Base-by-base conservation (phyloP, 2,329 filamentous ascomycete species). In the Penicillium psychrosexuale region DNA sequence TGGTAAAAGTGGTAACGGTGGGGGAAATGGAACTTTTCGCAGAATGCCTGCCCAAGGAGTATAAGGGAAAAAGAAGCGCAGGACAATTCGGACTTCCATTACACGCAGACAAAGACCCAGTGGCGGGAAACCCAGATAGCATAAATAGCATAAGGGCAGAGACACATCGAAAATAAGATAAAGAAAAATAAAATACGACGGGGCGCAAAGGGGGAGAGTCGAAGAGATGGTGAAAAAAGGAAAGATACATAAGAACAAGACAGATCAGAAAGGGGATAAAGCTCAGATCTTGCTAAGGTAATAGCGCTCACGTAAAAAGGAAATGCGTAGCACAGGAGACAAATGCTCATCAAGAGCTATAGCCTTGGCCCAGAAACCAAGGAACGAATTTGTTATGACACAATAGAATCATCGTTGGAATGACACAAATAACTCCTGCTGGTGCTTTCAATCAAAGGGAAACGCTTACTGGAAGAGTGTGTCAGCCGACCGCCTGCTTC, bases 321-420 rank as follows among this genome's bases (percentile, higher is more conserved):
- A 72, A 73, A 72, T 72, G 72, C 70, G 68, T 69, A 68, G 67
- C 70, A 73, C 69, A 70, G 69, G 66, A 71, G 68, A 67, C 70
- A 66, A 61, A 73, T 69, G 72, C 71, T 64, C 73, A 72, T 75
- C 73, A 72, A 74, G 72, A 74, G 73, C 72, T 70, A 69, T 71
- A 72, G 67, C 66, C 66, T 70, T 69, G 62, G 65, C 62, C 64
- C 57, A 39, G 38, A 66, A 65, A 69, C 60, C 58, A 61, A 60
- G 61, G 65, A 70, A 72, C 65, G 70, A 70, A 69, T 63, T 66
- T 66, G 66, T 72, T 70, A 70, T 67, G 69, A 69, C 63, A 71
- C 65, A 69, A 69, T 68, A 69, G 67, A 73, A 70, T 70, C 71
- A 72, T 74, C 66, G 64, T 70, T 72, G 65, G 60, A 75, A 74